Base-by-base conservation (phyloP, 2,329 filamentous ascomycete genomes). In the Ophiostoma triangulosporum region DNA sequence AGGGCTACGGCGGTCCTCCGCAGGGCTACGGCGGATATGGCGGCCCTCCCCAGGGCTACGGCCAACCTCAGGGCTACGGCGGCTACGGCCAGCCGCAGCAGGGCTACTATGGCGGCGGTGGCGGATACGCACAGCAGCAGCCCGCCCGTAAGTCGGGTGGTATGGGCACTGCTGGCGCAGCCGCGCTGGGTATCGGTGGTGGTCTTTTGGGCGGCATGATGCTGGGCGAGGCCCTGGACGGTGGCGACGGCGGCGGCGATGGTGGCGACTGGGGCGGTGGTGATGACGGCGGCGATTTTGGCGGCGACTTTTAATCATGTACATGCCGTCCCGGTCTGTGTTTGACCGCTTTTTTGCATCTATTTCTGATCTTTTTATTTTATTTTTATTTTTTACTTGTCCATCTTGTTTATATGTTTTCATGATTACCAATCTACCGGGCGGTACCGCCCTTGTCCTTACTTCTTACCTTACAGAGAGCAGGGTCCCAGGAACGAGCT, bases 181-280 rank as follows among this genome's bases (percentile, higher is more conserved):
- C 83, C 8, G 86, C 86, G 22, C 70, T 95, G 43, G 89, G 89
- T 70, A 67, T 87, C 4, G 89, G 88, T 60, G 89, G 84, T 58
- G 89, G 89, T 66, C 63, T 95, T 64, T 62, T 95, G 1, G 90
- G 88, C 60, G 89, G 89, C 53, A 77, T 80, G 57, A 57, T 95
- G 62, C 67, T 95, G 31, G 83, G 75, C 2, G 73, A 84, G 62
- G 82, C 83, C 1, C 73, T 90, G 50, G 69, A 85, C 54, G 78
- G 83, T 57, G 65, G 75, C 48, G 68, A 86, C 59, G 69, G 83
- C 56, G 72, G 79, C 5, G 76, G 77, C 29, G 83, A 80, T 60
- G 57, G 40, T 50, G 57, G 35, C 7, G 53, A 29, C 48, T 58
- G 62, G 60, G 53, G 66, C 50, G 68, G 60, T 15, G 62, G 62